A percentile compares a stretch with the other conserved stretches of the same genome.
phyloP scores from a whole-genome alignment of 768 basidiomycete species.

The Russula sp. region DNA sequence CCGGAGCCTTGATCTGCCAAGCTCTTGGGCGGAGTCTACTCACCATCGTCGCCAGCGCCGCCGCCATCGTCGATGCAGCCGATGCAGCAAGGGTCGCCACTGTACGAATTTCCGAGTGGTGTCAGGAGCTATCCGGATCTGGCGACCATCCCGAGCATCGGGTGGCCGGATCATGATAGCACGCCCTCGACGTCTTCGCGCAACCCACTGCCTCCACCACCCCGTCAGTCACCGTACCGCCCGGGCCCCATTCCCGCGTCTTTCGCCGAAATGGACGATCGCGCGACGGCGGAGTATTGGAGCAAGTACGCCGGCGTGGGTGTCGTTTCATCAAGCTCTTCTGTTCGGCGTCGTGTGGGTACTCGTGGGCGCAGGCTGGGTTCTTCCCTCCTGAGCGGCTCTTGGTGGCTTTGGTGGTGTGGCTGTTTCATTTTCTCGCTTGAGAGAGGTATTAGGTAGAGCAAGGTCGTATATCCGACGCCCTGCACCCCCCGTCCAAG shows the following conservation, averaged over 20 bases:
- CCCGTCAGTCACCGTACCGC: conserved; percentile 39
- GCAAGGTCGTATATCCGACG: neutral
- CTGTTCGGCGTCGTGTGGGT: conserved; percentile 30
- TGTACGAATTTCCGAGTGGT: conserved; percentile 28
- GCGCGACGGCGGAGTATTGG: conserved; percentile 54
- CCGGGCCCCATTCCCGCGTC: conserved; percentile 36
- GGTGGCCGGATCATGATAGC: no score
- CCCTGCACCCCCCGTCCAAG: neutral
- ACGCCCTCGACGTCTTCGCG: no score
- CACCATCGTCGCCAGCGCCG: neutral
- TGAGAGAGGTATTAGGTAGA: conserved; percentile 1
- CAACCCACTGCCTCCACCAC: conserved; percentile 69
- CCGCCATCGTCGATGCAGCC: conserved; percentile 27
- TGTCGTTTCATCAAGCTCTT: conserved; percentile 7
- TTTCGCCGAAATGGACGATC: conserved; percentile 35
- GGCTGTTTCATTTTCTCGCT: neutral
- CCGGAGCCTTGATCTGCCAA: no score
- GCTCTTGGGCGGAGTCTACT: neutral
- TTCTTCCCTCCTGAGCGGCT: neutral
- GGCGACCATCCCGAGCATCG: conserved; percentile 29
- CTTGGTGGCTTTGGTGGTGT: conserved; percentile 2
- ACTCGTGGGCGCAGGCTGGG: conserved; percentile 25
- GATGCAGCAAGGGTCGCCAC: conserved; percentile 16
- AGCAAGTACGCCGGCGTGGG: conserved; percentile 48
- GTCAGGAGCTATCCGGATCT: conserved; percentile 24